Evolutionary conservation across 1,284 basidiomycete species (phyloP).

Genomic region (Heterobasidion occidentale): DNA sequence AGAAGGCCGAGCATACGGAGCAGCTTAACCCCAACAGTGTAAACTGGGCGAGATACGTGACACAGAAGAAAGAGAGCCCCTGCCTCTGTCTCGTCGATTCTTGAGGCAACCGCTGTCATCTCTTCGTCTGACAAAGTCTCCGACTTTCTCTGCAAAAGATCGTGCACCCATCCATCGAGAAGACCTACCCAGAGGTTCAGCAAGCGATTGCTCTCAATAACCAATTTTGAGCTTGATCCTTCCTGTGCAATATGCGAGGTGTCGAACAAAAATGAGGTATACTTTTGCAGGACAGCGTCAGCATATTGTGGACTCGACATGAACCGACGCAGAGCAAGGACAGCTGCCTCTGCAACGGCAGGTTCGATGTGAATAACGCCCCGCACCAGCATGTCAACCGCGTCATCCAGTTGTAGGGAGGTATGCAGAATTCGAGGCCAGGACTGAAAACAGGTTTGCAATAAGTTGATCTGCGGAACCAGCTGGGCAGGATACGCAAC

Average conservation of each 20-base stretch:
- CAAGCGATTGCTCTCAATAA: conserved; percentile 59
- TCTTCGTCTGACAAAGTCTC: conserved; percentile 34
- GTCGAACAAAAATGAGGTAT: conserved; percentile 74
- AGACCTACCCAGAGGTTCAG: conserved; percentile 72
- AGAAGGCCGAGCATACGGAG: conserved; percentile 44
- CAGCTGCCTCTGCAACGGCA: conserved; percentile 60
- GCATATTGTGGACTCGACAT: conserved; percentile 56
- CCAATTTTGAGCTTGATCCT: conserved; percentile 50
- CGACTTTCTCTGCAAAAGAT: conserved; percentile 33
- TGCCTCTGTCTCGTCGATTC: conserved; percentile 59
- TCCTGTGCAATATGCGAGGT: conserved; percentile 64
- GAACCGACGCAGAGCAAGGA: conserved; percentile 66
- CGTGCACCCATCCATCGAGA: conserved; percentile 62
- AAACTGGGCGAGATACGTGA: conserved; percentile 43
- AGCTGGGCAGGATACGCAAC: conserved; percentile 67
- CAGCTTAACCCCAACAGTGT: conserved; percentile 51
- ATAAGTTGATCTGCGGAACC: conserved; percentile 62
- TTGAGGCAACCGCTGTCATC: conserved; percentile 26
- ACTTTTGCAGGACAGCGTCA: conserved; percentile 59
- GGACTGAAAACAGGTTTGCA: conserved; percentile 76
- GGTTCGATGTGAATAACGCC: conserved; percentile 85
- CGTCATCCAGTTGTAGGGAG: conserved; percentile 47
- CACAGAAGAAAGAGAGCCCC: conserved; percentile 78
- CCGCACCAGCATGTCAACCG: conserved; percentile 75
- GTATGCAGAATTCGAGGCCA: conserved; percentile 78